phyloP scores from a whole-genome alignment of 2,329 filamentous ascomycete species.

The Claviceps quebecensis region DNA sequence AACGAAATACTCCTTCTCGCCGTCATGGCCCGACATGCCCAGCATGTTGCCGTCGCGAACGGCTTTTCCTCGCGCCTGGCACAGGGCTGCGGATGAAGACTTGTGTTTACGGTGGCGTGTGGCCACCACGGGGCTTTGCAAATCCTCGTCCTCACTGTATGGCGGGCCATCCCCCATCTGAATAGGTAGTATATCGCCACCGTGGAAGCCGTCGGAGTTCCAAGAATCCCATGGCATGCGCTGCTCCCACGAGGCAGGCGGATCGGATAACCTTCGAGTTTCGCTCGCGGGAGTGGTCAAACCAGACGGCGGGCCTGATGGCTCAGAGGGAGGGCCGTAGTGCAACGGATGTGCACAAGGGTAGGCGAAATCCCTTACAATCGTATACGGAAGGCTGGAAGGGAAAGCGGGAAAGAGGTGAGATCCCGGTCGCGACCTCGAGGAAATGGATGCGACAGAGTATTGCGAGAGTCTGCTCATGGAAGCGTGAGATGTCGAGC shows the following conservation, averaged over 20 bases:
- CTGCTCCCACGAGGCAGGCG: constrained; percentile 61
- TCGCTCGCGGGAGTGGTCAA: constrained; percentile 78
- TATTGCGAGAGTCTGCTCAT: constrained; percentile 76
- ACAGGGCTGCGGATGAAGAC: constrained; percentile 42
- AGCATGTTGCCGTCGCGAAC: constrained; percentile 31
- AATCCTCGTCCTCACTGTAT: constrained; percentile 89
- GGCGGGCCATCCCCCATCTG: constrained; percentile 79
- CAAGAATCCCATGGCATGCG: constrained; percentile 47
- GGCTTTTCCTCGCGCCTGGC: constrained; percentile 27
- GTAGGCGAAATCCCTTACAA: constrained; percentile 94
- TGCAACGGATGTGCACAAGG: constrained; percentile 70
- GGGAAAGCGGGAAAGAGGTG: constrained; percentile 71
- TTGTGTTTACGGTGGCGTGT: constrained; percentile 79
- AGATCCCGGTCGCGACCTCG: constrained; percentile 67
- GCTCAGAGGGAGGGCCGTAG: constrained; percentile 77
- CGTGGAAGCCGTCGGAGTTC: constrained; percentile 39
- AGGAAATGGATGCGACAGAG: constrained; percentile 54
- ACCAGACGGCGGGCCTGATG: constrained; percentile 55
- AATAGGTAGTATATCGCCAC: constrained; percentile 63
- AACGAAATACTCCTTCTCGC: constrained; percentile 52
- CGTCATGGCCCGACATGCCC: constrained; percentile 37
- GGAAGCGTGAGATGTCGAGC: constrained; percentile 62
- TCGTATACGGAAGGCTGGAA: constrained; percentile 74
- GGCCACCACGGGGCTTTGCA: constrained; percentile 80
- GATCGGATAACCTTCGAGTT: constrained; percentile 67